phyloP scores from a whole-genome alignment of 2,329 filamentous ascomycete species.

The Stemphylium beticola region DNA sequence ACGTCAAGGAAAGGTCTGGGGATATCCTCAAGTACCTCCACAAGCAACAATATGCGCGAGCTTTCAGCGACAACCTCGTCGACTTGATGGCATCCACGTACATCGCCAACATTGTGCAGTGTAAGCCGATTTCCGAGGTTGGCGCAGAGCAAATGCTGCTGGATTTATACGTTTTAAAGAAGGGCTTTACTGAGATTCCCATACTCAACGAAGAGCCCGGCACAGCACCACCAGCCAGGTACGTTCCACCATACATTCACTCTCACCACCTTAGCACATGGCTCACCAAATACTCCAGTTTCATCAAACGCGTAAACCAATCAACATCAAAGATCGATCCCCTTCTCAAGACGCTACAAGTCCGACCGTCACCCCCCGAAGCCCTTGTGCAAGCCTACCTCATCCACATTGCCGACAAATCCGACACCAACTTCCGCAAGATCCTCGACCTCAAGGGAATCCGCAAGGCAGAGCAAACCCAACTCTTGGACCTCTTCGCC shows the following conservation, averaged over 20 bases:
- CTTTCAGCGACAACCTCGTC: conserved; percentile 95
- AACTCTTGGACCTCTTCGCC: conserved; percentile 89
- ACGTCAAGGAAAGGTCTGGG: conserved; percentile 72
- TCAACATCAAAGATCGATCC: conserved; percentile 88
- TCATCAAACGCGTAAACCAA: conserved; percentile 83
- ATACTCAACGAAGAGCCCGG: conserved; percentile 62
- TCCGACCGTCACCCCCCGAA: conserved; percentile 87
- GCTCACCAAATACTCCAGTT: conserved; percentile 58
- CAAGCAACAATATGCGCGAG: conserved; percentile 92
- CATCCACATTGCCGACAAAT: conserved; percentile 93
- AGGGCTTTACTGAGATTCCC: conserved; percentile 75
- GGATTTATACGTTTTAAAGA: conserved; percentile 89
- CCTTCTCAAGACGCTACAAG: conserved; percentile 94
- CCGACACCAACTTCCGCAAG: conserved; percentile 93
- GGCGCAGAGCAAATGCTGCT: conserved; percentile 98
- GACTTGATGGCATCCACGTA: conserved; percentile 83
- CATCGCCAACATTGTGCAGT: conserved; percentile 83
- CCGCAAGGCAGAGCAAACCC: conserved; percentile 76
- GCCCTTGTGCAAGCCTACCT: conserved; percentile 96
- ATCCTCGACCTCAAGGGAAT: conserved; percentile 96
- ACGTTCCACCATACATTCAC: conserved; percentile 21
- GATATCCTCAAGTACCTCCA: conserved; percentile 79
- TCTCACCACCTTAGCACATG: not conserved
- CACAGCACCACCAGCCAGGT: conserved; percentile 63
- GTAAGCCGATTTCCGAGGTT: conserved; percentile 88